Conservation (phyloP, 805 yeast genomes). For the Hanseniaspora valbyensis region DNA sequence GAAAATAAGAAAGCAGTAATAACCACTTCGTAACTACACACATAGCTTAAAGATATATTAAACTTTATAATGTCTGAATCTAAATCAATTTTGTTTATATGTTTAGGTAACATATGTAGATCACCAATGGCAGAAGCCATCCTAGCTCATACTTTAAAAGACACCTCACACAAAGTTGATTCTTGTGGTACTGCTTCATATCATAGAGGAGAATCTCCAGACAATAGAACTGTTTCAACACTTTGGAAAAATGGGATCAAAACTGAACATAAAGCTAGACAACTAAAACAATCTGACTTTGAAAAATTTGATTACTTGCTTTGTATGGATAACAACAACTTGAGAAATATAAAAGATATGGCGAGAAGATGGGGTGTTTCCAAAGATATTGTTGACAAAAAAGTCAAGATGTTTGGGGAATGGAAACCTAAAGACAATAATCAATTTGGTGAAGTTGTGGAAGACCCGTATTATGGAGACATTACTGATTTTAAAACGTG, state of each 20-base stretch:
- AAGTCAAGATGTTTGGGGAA: slow-evolving; percentile 64
- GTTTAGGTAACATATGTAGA: slow-evolving; percentile 85
- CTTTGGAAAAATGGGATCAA: slow-evolving; percentile 66
- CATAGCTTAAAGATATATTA: no score
- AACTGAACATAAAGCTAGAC: slow-evolving; percentile 64
- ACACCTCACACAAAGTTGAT: slow-evolving; percentile 39
- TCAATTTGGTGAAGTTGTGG: slow-evolving; percentile 45
- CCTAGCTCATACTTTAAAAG: slow-evolving; percentile 52
- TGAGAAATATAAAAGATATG: slow-evolving; percentile 39
- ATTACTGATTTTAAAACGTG: slow-evolving; percentile 68
- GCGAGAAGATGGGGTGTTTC: slow-evolving; percentile 34
- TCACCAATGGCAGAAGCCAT: slow-evolving; percentile 98
- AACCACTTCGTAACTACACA: background rate
- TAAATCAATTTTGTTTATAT: slow-evolving; percentile 42
- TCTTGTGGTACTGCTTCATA: slow-evolving; percentile 84
- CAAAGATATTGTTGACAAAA: slow-evolving; percentile 19
- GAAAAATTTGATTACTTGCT: slow-evolving; percentile 54
- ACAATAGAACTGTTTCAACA: slow-evolving; percentile 55
- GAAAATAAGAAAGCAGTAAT: background rate
- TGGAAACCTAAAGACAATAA: slow-evolving; percentile 45
- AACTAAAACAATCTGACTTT: slow-evolving; percentile 43
- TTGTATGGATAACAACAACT: slow-evolving; percentile 59
- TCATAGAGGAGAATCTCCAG: slow-evolving; percentile 78
- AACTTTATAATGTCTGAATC: background rate
- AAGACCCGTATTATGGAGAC: slow-evolving; percentile 92